Percentiles rank a stretch among this genome's conserved stretches.
phyloP scores from a whole-genome alignment of 257 asterid genomes.

The Solanum appendiculatum region DNA sequence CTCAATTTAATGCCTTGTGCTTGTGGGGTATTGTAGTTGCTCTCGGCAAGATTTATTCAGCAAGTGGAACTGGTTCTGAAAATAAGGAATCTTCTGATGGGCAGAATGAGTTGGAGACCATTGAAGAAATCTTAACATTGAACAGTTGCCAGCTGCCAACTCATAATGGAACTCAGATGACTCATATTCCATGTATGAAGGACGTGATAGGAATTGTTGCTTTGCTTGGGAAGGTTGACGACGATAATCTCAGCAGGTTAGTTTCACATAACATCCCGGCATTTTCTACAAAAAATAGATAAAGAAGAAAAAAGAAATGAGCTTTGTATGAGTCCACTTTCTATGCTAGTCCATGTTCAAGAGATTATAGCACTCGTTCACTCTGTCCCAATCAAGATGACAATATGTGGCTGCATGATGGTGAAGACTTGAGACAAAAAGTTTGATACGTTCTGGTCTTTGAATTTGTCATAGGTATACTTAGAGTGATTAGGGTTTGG shows the following conservation, averaged over 20 bases:
- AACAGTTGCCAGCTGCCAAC: conserved; percentile 24
- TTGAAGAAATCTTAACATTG: conserved; percentile 29
- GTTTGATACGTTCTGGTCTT: background rate
- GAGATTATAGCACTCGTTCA: background rate
- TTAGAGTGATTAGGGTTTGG: background rate
- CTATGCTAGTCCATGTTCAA: background rate
- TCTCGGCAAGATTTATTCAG: conserved; percentile 44
- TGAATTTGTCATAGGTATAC: background rate
- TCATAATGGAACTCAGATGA: conserved; percentile 29
- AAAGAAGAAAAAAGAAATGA: background rate
- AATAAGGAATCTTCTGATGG: conserved; percentile 14
- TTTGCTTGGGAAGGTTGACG: conserved; percentile 59
- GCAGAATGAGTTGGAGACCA: conserved; percentile 34
- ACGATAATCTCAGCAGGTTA: conserved; percentile 69
- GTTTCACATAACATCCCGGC: conserved; percentile 9
- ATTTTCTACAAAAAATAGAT: background rate
- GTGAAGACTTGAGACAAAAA: background rate
- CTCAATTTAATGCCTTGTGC: background rate
- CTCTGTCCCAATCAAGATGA: background rate
- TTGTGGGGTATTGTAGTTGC: conserved; percentile 28
- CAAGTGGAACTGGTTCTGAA: conserved; percentile 9
- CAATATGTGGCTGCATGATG: background rate
- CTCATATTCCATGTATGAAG: conserved; percentile 30
- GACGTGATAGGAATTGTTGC: conserved; percentile 76
- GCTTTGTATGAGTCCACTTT: background rate